Base-by-base conservation (phyloP, 2,329 filamentous ascomycete species). In the Phialocephala sp. region DNA sequence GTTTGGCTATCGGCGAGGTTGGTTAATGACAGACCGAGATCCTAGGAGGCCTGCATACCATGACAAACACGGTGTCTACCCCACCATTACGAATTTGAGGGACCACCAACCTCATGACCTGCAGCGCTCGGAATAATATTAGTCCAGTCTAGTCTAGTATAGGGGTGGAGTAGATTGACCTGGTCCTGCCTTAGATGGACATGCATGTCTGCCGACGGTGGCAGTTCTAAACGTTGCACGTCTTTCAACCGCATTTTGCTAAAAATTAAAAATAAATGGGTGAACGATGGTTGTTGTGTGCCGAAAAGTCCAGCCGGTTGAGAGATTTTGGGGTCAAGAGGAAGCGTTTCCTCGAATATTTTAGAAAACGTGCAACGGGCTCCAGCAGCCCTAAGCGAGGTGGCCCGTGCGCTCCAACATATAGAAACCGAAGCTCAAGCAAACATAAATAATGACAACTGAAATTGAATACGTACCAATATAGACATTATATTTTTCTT, bases 151-250 rank as follows among this genome's bases (percentile, higher is more conserved):
- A 41, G 37, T 12, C 37, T 12, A 41, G 37, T 12, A 3, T 12
- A 41, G 37, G 37, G 37, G 15, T 18, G 11, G 37, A 41, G 15
- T 41, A 18, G 37, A 41, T 12, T 41, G 37, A 41, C 37, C 37
- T 41, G 4, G 37, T 12, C 68, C 45, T 70, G 62, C 47, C 66
- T 35, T 18, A 69, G 60, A 58, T 68, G 67, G 32, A 68, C 67
- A 52, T 68, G 67, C 79, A 90, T 86, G 77, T 90, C 88, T 62
- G 88, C 88, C 67, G 87, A 81, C 12, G 88, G 83, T 57, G 87
- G 86, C 74, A 90, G 81, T 79, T 86, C 83, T 47, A 84, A 43
- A 0, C 65, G 47, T 20, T 68, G 54, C 9, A 68, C 50, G 43
- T 50, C 47, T 32, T 60, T 64, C 9, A 64, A 57, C 36, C 20